Conservation (phyloP, 202 grass and related monocot genomes). For the Schoenoplectus triqueter region DNA sequence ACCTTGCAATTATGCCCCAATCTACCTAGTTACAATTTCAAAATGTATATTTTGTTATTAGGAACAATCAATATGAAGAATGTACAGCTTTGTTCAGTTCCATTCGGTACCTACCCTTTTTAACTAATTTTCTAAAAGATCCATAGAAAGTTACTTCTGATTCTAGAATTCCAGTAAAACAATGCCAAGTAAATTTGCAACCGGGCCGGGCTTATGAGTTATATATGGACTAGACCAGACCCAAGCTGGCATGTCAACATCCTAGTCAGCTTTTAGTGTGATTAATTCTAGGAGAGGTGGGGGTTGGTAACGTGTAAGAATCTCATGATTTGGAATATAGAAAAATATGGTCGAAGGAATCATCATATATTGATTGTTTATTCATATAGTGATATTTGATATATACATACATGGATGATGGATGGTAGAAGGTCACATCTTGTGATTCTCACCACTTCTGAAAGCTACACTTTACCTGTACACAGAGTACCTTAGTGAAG, state of each 20-base stretch:
- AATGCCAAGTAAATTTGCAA: neutral
- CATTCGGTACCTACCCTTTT: neutral
- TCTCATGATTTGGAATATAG: conserved; percentile 45
- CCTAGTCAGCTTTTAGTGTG: conserved; percentile 32
- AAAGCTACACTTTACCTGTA: conserved; percentile 34
- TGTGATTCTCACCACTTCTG: conserved; percentile 16
- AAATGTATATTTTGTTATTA: neutral
- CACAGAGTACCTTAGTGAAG: conserved; percentile 23
- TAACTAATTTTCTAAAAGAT: neutral
- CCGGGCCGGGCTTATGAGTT: neutral
- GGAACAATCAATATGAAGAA: neutral
- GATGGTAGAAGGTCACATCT: conserved; percentile 42
- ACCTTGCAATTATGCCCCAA: neutral
- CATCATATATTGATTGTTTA: conserved; percentile 20
- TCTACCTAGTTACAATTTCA: neutral
- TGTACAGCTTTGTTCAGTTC: neutral
- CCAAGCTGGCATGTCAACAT: neutral
- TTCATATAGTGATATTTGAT: neutral
- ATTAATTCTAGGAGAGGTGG: neutral
- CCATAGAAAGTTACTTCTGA: neutral
- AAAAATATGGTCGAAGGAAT: conserved; percentile 26
- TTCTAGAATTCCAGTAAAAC: neutral
- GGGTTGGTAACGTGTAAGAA: conserved; percentile 42
- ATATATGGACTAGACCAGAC: neutral
- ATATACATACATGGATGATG: neutral